A percentile compares a stretch with the other conserved stretches of the same genome.
Conservation (phyloP, 352 stramenopile species). For the Plasmopara viticola region DNA sequence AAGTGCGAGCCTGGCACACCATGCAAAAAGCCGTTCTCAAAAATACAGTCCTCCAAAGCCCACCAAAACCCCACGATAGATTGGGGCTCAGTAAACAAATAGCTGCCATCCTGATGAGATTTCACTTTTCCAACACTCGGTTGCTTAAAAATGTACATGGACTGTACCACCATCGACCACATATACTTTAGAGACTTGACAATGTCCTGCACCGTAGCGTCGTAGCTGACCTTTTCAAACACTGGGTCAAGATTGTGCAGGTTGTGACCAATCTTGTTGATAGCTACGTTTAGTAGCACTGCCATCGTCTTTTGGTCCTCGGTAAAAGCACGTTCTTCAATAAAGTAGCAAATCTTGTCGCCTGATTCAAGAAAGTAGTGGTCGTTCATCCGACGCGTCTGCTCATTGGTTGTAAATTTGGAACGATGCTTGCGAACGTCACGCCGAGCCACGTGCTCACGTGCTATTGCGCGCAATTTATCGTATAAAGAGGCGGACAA, state of each 20-base stretch:
- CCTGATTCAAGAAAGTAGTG: constrained; percentile 93
- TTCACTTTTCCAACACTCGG: constrained; percentile 86
- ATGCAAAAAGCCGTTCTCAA: constrained; percentile 94
- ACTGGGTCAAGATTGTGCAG: constrained; percentile 86
- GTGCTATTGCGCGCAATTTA: constrained; percentile 38
- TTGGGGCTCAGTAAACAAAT: no score
- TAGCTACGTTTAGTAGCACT: constrained; percentile 59
- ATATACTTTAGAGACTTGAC: constrained; percentile 81
- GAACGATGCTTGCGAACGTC: constrained; percentile 59
- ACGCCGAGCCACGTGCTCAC: constrained; percentile 51
- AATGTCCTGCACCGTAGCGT: constrained; percentile 61
- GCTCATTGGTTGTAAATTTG: constrained; percentile 82
- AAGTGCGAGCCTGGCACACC: constrained; percentile 87
- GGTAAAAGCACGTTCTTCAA: constrained; percentile 81
- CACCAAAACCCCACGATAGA: no score
- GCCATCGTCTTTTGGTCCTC: constrained; percentile 56
- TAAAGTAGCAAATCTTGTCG: constrained; percentile 92
- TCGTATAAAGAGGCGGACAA: constrained; percentile 46
- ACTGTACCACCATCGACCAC: constrained; percentile 88
- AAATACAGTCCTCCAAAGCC: constrained; percentile 93
- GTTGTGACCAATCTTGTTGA: constrained; percentile 96
- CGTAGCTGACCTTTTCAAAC: constrained; percentile 87
- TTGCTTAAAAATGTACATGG: constrained; percentile 98
- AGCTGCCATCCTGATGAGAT: no score
- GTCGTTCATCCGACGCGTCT: constrained; percentile 77